These are phyloP conservation scores for Cinchona pubescens DNA, from an alignment of 257 asterid genomes.

Conservation along the genomic window DNA sequence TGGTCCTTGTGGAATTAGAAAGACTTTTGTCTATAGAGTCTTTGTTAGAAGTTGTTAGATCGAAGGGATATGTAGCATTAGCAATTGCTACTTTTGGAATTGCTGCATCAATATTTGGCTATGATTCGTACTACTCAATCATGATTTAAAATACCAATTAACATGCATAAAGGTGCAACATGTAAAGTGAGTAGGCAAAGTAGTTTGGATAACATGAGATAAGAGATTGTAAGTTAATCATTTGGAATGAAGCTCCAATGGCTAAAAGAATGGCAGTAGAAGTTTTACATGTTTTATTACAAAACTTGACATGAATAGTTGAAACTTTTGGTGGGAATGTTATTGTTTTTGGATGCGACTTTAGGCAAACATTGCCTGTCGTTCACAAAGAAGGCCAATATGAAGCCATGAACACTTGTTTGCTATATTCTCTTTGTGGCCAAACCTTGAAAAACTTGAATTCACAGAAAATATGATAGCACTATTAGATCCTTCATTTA, in stretches of 20 bases:
- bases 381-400: neutral
- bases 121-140: constrained; percentile 12
- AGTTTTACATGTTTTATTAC: neutral
- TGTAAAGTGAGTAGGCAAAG: neutral
- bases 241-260: constrained; percentile 19
- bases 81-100: constrained; percentile 9
- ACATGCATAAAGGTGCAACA: neutral
- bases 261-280: neutral
- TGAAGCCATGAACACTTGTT: neutral
- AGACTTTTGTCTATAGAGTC: constrained; percentile 7
- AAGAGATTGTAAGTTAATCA: neutral
- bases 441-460: neutral
- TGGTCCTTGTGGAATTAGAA: constrained; percentile 1
- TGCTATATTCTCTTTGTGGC: neutral
- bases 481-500: neutral
- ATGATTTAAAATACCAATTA: constrained; percentile 10
- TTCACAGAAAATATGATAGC: neutral
- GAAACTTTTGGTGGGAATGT: constrained; percentile 5
- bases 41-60: neutral
- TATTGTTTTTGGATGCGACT: constrained; percentile 3
- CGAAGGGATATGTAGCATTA: neutral
- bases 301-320: neutral
- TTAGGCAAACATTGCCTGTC: neutral
- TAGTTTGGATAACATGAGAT: neutral
- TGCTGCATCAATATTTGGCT: constrained; percentile 2